Evolutionary conservation across 1,139 yeast genomes (phyloP).

Genomic region (Spencermartinsiella ligniputridi): DNA sequence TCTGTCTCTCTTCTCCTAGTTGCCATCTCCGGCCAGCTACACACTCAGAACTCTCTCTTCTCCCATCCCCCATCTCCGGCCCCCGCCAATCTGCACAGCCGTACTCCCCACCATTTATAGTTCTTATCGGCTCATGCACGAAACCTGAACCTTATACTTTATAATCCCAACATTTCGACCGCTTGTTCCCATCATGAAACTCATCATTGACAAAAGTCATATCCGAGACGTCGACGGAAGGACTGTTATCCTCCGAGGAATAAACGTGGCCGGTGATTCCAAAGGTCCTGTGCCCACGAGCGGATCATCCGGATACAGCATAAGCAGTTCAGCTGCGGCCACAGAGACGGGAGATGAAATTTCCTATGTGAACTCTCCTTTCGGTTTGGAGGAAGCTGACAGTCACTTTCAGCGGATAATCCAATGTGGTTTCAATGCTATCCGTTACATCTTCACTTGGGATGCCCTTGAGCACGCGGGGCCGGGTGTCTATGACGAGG

Average conservation of each 20-base stretch:
- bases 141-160: no score
- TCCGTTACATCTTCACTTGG: conserved; percentile 79
- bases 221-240: conserved; percentile 62
- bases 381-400: conserved; percentile 67
- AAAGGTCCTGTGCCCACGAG: conserved; percentile 62
- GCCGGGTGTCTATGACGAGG: conserved; percentile 79
- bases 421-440: conserved; percentile 73
- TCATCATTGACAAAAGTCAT: conserved; percentile 38
- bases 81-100: no score
- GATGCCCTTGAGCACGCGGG: conserved; percentile 86
- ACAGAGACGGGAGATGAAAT: background rate
- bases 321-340: conserved; percentile 23
- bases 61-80: no score
- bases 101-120: no score
- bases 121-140: no score
- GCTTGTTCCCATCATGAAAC: conserved; percentile 14
- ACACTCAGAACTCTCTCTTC: no score
- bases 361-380: conserved; percentile 75
- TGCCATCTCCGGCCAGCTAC: no score
- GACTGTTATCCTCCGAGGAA: conserved; percentile 64
- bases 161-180: no score
- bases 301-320: conserved; percentile 29
- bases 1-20: no score
- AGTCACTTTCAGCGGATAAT: conserved; percentile 63
- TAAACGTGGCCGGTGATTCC: conserved; percentile 73